Conservation (phyloP, 148 eudicot genomes). For the Salicornia ramosissima region DNA sequence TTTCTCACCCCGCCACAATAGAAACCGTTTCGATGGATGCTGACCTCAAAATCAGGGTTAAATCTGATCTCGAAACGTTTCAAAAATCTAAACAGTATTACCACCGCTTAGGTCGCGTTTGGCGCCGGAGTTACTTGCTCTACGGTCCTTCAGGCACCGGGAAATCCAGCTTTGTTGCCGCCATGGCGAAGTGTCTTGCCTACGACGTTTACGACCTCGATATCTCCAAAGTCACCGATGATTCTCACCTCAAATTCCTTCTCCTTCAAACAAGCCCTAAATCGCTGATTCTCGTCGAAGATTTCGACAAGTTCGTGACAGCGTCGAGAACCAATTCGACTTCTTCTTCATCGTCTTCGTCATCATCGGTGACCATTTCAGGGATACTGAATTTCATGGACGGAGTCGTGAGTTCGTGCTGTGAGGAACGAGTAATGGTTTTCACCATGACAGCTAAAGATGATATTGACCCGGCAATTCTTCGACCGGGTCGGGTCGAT, state of each 20-base stretch:
- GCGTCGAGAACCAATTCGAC: not conserved
- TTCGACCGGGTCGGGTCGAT: conserved; percentile 85
- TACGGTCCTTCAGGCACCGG: conserved; percentile 98
- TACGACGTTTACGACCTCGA: conserved; percentile 79
- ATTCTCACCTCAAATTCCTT: conserved; percentile 56
- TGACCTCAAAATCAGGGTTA: conserved; percentile 57
- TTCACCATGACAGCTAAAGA: conserved; percentile 79
- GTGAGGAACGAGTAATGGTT: conserved; percentile 66
- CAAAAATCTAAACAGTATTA: conserved; percentile 63
- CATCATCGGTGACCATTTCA: conserved; percentile 33
- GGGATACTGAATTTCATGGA: conserved; percentile 88
- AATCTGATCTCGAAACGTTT: conserved; percentile 64
- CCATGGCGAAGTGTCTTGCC: conserved; percentile 53
- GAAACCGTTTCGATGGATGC: conserved; percentile 69
- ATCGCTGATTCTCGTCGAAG: conserved; percentile 70
- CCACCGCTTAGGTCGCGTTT: conserved; percentile 71
- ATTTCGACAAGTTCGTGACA: conserved; percentile 50
- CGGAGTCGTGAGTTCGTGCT: conserved; percentile 63
- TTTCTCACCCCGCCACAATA: conserved; percentile 69
- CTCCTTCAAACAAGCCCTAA: conserved; percentile 45
- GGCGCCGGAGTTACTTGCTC: conserved; percentile 79
- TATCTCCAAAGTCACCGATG: conserved; percentile 42
- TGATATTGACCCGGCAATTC: conserved; percentile 46
- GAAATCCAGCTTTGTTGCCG: conserved; percentile 83
- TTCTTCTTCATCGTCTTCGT: not conserved